Evolutionary conservation across 148 eudicot genomes (phyloP).

Genomic region (Camellia lanceoleosa): DNA sequence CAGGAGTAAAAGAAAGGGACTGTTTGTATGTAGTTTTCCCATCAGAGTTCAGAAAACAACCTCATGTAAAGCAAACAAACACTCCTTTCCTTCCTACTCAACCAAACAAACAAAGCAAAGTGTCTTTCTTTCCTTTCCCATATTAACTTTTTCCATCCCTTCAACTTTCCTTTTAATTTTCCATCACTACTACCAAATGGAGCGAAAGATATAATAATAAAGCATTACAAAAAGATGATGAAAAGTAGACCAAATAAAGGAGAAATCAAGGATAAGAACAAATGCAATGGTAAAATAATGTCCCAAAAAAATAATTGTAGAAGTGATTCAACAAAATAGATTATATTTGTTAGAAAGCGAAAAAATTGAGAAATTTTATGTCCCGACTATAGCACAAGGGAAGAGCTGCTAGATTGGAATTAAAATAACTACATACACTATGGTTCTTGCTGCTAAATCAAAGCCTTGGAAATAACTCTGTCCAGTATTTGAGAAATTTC

Average conservation of each 20-base stretch:
- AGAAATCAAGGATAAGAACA: background rate
- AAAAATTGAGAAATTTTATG: background rate
- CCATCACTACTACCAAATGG: background rate
- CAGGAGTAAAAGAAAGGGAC: background rate
- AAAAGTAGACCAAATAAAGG: background rate
- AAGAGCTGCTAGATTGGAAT: background rate
- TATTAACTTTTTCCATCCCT: background rate
- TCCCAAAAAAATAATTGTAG: background rate
- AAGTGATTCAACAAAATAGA: background rate
- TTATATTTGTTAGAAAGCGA: background rate
- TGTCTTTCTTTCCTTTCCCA: background rate
- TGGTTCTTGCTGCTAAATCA: background rate
- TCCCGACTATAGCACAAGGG: background rate
- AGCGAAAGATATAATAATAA: background rate
- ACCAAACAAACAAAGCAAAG: background rate
- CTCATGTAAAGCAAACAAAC: background rate
- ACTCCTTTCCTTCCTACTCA: background rate
- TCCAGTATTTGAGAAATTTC: constrained; percentile 4
- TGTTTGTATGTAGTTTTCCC: background rate
- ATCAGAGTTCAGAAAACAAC: background rate
- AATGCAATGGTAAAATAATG: background rate
- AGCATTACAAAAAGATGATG: background rate
- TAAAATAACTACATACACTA: background rate
- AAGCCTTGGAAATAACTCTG: background rate
- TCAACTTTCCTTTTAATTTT: background rate